Base-by-base conservation (phyloP, 1,139 yeast species). In the Zygoascus sp. region DNA sequence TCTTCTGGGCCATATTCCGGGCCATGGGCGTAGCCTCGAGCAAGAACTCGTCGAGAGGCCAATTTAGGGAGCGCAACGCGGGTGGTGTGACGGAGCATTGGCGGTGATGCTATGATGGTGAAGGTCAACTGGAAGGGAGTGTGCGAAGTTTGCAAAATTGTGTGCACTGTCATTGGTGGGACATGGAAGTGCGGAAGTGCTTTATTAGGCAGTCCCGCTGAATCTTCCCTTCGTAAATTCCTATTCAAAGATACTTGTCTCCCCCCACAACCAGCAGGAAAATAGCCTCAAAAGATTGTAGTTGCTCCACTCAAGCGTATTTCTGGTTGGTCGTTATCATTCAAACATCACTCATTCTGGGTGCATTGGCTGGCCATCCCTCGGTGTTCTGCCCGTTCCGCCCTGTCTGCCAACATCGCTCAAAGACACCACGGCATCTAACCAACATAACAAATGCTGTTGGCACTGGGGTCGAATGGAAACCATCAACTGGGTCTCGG, bases 401-500 rank as follows among this genome's bases (percentile, higher is more conserved):
- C n/a, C n/a, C n/a, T n/a, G n/a, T n/a, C n/a, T n/a, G n/a, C n/a
- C n/a, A n/a, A n/a, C n/a, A n/a, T n/a, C n/a, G n/a, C n/a, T n/a
- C n/a, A n/a, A 21, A 15, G n/a, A 25, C 23, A 32, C 19, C 28
- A 25, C 28, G 9, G 4, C 28, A 25, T 25, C 10, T n/a, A n/a
- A 25, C 28, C 28, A 3, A 25, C 28, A 25, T 25, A 10, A 25
- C 3, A 10, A 13, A 42, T 42, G 38, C 30, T 80, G 7, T 68
- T 70, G 32, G 69, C 78, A 1, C 81, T 94, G 63, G 97, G 97
- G 0, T 88, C 96, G 1, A 90, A 90, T 65, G 96, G 96, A 1
- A 70, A 66, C 41, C 79, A 66, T 48, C 97, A 90, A 61, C 71
- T 90, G 44, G 97, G 97, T 1, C 63, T 77, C 2, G 76, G 23